A percentile compares a stretch with the other conserved stretches of the same genome.
These are phyloP conservation scores for Corymbia maculata DNA, from an alignment of 345 rosid species.

Conservation along the genomic window DNA sequence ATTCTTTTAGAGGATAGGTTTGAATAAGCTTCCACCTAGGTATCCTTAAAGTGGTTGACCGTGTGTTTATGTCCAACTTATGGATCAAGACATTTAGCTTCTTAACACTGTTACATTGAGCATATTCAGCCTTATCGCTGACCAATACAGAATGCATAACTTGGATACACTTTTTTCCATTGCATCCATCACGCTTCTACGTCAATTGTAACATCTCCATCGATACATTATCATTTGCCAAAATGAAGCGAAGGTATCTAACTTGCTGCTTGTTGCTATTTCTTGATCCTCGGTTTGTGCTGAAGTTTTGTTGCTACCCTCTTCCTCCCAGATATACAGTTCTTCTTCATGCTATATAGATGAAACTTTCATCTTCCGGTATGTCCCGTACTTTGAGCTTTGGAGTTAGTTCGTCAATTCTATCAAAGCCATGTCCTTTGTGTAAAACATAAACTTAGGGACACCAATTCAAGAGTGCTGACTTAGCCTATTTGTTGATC, in stretches of 20 bases:
- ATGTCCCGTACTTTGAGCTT: background rate
- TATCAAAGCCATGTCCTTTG: background rate
- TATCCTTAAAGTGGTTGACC: background rate
- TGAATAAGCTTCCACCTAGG: background rate
- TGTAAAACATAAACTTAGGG: background rate
- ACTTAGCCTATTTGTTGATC: background rate
- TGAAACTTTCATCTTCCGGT: background rate
- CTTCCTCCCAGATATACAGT: background rate
- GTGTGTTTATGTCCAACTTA: background rate
- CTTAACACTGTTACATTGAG: background rate
- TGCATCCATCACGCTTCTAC: background rate
- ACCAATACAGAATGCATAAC: background rate
- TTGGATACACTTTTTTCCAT: background rate
- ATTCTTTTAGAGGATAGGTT: background rate
- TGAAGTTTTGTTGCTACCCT: background rate
- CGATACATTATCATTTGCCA: background rate
- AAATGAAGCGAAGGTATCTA: background rate
- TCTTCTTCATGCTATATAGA: background rate
- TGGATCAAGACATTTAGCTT: background rate
- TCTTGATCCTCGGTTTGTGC: background rate
- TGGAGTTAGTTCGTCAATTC: background rate
- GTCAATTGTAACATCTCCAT: background rate
- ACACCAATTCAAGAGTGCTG: background rate
- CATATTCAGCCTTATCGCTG: background rate
- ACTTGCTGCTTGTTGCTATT: background rate